Conservation (phyloP, 208 protist genomes). For the Acanthamoeba triangularis region DNA sequence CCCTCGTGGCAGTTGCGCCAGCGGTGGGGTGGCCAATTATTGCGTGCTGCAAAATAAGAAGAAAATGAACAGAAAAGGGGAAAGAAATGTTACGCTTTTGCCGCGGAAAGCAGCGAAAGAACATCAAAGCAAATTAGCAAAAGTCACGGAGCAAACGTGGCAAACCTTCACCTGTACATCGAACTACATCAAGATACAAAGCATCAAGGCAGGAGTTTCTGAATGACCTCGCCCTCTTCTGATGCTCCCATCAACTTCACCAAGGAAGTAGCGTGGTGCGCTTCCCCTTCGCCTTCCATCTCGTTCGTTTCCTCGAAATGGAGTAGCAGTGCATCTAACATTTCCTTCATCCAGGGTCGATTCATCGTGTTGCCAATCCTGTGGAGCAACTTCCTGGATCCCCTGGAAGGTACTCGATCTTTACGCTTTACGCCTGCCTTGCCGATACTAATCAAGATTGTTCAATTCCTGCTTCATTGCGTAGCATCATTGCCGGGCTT, state of each 20-base stretch:
- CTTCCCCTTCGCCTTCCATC: background rate
- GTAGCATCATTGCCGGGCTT: conserved; percentile 40
- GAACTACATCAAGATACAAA: background rate
- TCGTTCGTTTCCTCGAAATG: background rate
- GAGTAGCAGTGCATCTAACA: background rate
- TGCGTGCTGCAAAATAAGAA: background rate
- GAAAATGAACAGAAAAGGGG: background rate
- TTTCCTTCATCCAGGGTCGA: background rate
- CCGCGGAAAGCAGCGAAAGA: background rate
- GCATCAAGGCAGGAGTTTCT: background rate
- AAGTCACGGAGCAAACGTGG: background rate
- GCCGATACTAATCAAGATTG: background rate
- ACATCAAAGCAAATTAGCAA: too few relatives aligned
- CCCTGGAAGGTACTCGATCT: background rate
- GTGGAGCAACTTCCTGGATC: background rate
- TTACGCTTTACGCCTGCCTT: too few relatives aligned
- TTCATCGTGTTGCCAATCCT: background rate
- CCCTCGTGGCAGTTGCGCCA: too few relatives aligned
- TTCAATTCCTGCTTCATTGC: background rate
- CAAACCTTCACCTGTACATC: background rate
- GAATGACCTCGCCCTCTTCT: background rate
- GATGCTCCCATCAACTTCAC: conserved; percentile 12
- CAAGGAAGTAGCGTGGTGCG: background rate
- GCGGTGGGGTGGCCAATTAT: background rate
- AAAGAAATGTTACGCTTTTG: background rate